Conservation (phyloP, 805 yeast genomes). For the Hanseniaspora singularis region DNA sequence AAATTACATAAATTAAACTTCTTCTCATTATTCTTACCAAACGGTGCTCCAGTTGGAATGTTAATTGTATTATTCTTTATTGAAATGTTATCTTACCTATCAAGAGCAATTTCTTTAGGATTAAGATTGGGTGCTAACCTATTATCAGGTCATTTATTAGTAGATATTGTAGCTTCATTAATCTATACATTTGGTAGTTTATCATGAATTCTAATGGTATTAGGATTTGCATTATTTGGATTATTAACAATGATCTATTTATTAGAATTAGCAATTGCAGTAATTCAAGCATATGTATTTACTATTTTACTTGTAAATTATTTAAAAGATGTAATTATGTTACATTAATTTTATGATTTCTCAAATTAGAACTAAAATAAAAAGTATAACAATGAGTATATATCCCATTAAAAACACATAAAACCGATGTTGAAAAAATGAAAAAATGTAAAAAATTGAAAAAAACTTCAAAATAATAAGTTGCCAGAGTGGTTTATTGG, state of each 20-base stretch:
- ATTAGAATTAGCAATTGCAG: constrained; percentile 24
- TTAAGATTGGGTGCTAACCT: constrained; percentile 23
- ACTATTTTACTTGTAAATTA: constrained; percentile 23
- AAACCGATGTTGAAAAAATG: constrained; percentile 18
- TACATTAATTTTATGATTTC: constrained; percentile 22
- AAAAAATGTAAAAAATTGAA: constrained; percentile 4
- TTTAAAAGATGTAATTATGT: constrained; percentile 23
- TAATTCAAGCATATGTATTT: constrained; percentile 24
- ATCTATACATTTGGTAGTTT: constrained; percentile 23
- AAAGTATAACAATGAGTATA: too few species aligned
- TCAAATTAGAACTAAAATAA: too few species aligned
- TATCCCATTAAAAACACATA: too few species aligned
- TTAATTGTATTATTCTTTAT: constrained; percentile 23
- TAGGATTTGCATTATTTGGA: constrained; percentile 22
- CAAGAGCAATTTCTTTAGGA: constrained; percentile 23
- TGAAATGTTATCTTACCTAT: constrained; percentile 22
- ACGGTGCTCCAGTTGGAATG: constrained; percentile 21
- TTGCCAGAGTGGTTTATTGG: constrained; percentile 19
- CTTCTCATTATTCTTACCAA: constrained; percentile 24
- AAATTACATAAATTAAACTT: constrained; percentile 19
- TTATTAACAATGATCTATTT: constrained; percentile 21
- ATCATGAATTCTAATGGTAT: constrained; percentile 19
- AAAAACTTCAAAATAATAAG: background rate
- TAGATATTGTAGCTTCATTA: constrained; percentile 24
- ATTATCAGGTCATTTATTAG: constrained; percentile 24